Evolutionary conservation across 164 flowering plant genomes (phyloP), one percentile per base, ranked within the genome.

Genomic region (Dillenia turbinata): DNA sequence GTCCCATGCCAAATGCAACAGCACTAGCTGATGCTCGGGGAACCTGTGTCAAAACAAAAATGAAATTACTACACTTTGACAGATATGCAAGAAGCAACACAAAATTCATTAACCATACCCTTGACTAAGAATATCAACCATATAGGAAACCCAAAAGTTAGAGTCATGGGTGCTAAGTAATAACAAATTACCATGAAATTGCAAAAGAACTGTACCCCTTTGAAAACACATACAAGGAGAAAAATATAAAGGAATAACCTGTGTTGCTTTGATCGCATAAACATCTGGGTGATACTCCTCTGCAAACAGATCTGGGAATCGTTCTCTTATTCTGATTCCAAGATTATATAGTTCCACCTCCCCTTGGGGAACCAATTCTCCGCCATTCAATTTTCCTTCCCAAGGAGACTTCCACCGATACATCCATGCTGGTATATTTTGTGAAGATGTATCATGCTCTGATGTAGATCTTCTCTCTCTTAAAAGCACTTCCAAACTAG

Each of bases 11-110:
- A 84, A 94, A 94, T 69, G 99, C 93, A 65, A 94, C 99, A 63
- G 99, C 99, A 76, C 99, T 94, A 59, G 99, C 96, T 47, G 99
- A 87, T 54, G 99, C 96, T 49, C 97, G 88, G 57, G 95, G 91
- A 66, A 94, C 74, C 99, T 94, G 56, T 52, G 33, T 44, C 58
- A 62, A 49, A 51, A 64, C 15, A 68, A 14, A n/a, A 54, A 57
- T 66, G 17, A 63, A 4, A 64, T 48, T n/a, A 33, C 40, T 4
- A 5, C 40, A 4, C 7, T 5, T 33, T 33, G 7, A 33, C 40
- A 33, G 40, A 33, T 33, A 5, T 33, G 40, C 7, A 33, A 33
- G 40, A 33, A 33, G 7, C 40, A 33, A 33, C 40, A 33, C 40
- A 5, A 33, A 4, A 33, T 0, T 33, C 40, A 33, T 33, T 33